These are phyloP conservation scores for Forsythia viridissima DNA, from an alignment of 257 asterid genomes.

Conservation along the genomic window DNA sequence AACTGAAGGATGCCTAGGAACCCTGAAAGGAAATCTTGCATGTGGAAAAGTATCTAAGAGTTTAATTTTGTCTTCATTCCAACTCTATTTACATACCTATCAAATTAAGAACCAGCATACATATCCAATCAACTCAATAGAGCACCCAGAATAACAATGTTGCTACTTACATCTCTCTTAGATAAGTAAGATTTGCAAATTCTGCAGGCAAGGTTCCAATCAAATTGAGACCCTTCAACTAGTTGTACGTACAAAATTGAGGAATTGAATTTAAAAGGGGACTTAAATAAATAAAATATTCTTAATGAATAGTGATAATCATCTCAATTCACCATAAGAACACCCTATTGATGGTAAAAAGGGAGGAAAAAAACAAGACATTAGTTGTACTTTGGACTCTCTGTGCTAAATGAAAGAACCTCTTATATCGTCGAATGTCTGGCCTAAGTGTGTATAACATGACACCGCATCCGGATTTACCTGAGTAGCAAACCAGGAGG, in stretches of 20 bases:
- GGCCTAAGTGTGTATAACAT: too few relatives aligned
- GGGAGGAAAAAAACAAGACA: neutral
- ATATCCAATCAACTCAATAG: neutral
- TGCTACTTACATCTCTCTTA: constrained; percentile 59
- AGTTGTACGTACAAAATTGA: constrained; percentile 39
- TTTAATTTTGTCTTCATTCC: too few relatives aligned
- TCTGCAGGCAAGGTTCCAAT: constrained; percentile 72
- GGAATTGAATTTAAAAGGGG: neutral
- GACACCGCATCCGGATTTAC: too few relatives aligned
- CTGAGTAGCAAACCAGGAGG: too few relatives aligned
- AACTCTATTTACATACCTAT: too few relatives aligned
- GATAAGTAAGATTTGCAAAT: constrained; percentile 52
- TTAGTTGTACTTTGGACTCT: neutral
- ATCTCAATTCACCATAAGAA: neutral
- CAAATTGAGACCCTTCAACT: constrained; percentile 64
- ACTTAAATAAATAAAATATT: neutral
- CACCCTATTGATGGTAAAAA: neutral
- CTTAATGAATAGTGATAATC: neutral
- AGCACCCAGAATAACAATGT: neutral
- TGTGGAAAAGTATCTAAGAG: too few relatives aligned
- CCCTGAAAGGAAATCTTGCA: too few relatives aligned
- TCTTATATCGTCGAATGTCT: too few relatives aligned
- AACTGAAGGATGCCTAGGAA: too few relatives aligned
- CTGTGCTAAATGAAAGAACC: neutral
- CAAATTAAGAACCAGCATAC: neutral